Evolutionary conservation across 2,329 filamentous ascomycete genomes (phyloP).

Genomic region (Raffaelea albimanens): DNA sequence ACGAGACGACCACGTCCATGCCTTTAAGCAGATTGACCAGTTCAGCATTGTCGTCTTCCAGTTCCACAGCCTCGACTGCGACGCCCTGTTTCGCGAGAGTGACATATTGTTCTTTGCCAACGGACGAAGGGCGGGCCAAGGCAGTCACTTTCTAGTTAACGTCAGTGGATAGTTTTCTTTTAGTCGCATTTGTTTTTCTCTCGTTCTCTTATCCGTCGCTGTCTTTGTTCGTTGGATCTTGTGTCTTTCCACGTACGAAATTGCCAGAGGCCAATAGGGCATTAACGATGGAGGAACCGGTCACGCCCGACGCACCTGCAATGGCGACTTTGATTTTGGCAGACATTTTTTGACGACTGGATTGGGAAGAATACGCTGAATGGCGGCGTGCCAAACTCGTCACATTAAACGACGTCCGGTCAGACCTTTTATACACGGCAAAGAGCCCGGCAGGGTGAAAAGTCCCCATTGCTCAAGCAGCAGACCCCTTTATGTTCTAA

Average conservation of each 20-base stretch:
- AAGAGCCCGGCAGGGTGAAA: too few species aligned
- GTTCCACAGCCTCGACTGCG: not conserved
- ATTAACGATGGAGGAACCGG: not conserved
- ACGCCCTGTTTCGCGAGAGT: not conserved
- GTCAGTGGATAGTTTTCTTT: not conserved
- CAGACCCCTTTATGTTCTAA: too few species aligned
- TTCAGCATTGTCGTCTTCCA: not conserved
- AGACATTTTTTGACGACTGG: not conserved
- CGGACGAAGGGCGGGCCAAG: not conserved
- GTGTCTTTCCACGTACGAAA: too few species aligned
- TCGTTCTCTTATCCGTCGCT: too few species aligned
- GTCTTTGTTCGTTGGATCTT: too few species aligned
- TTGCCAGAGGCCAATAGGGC: not conserved
- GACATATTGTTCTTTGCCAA: not conserved
- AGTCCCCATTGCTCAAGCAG: too few species aligned
- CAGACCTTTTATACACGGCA: too few species aligned
- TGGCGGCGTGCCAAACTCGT: too few species aligned
- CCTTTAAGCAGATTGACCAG: not conserved
- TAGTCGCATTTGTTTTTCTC: not conserved
- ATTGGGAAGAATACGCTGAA: too few species aligned
- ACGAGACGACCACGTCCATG: not conserved
- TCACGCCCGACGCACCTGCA: not conserved
- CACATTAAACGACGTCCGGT: too few species aligned
- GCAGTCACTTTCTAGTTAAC: not conserved
- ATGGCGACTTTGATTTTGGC: not conserved